phyloP scores from a whole-genome alignment of 1,284 basidiomycete species.

The Coriolopsis trogii region DNA sequence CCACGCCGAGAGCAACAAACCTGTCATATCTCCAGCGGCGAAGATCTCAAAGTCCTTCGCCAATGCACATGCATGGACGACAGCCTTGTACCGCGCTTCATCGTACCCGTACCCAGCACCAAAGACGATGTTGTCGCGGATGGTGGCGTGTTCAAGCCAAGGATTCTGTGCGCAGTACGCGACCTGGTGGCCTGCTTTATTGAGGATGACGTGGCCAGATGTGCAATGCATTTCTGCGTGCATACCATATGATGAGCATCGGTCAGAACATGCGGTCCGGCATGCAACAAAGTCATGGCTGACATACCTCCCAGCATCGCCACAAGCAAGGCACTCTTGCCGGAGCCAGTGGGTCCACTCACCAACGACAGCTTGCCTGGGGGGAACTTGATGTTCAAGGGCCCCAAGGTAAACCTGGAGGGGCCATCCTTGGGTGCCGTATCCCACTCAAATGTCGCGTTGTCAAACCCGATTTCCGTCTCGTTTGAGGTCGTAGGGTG shows the following conservation, averaged over 20 bases:
- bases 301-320: constrained; percentile 69
- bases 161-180: constrained; percentile 71
- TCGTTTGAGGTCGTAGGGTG: constrained; percentile 15
- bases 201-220: constrained; percentile 59
- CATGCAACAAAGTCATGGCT: too few relatives aligned
- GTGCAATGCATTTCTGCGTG: constrained; percentile 68
- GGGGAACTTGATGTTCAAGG: constrained; percentile 63
- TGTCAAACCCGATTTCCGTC: constrained; percentile 51
- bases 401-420: constrained; percentile 53
- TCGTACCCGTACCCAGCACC: constrained; percentile 69
- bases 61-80: constrained; percentile 83
- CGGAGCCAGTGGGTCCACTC: constrained; percentile 77
- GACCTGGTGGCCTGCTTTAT: constrained; percentile 64
- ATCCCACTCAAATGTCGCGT: constrained; percentile 63
- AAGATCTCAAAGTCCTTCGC: constrained; percentile 73
- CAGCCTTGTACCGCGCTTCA: constrained; percentile 68
- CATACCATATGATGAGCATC: neutral
- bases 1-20: constrained; percentile 33
- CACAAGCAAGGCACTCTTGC: constrained; percentile 73
- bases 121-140: constrained; percentile 83
- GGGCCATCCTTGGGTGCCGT: constrained; percentile 35
- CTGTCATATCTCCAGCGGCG: constrained; percentile 83
- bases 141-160: constrained; percentile 78
- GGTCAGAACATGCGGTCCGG: too few relatives aligned
- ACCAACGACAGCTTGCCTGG: constrained; percentile 63